These are phyloP conservation scores for Solanum appendiculatum DNA, from an alignment of 257 asterid species.

Conservation along the genomic window DNA sequence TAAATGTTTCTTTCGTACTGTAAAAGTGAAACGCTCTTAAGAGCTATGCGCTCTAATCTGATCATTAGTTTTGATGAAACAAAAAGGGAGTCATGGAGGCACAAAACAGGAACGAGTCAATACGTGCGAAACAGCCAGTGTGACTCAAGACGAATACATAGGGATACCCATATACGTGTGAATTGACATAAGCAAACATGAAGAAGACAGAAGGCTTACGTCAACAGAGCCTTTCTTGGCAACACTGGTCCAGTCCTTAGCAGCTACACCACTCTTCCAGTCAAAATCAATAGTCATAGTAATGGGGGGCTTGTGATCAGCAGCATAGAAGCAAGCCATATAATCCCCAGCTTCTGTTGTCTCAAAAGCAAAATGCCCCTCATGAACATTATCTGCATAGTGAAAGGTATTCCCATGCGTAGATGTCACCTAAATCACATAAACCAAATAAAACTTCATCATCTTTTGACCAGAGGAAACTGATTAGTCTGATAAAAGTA, in stretches of 20 bases:
- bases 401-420: constrained; percentile 72
- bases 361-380: constrained; percentile 78
- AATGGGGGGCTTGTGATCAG: constrained; percentile 53
- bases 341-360: constrained; percentile 75
- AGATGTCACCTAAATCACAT: constrained; percentile 60
- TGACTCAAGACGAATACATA: not conserved
- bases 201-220: constrained; percentile 31
- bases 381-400: constrained; percentile 55
- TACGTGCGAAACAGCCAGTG: not conserved
- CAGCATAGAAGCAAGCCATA: constrained; percentile 79
- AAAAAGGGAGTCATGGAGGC: not conserved
- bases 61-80: not conserved
- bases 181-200: not conserved
- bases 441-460: not conserved
- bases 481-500: not conserved
- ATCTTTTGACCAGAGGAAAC: not conserved
- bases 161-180: not conserved
- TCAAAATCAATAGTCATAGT: constrained; percentile 64
- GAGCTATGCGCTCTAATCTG: not conserved
- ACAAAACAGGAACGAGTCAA: not conserved
- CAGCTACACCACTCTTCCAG: constrained; percentile 90
- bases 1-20: not conserved
- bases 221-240: constrained; percentile 91
- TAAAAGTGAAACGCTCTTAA: not conserved
- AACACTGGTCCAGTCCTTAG: constrained; percentile 85